Percentiles rank a stretch among this genome's conserved stretches.
These are phyloP conservation scores for Pestalotiopsis sp. DNA, from an alignment of 2,329 filamentous ascomycete genomes.

Conservation along the genomic window DNA sequence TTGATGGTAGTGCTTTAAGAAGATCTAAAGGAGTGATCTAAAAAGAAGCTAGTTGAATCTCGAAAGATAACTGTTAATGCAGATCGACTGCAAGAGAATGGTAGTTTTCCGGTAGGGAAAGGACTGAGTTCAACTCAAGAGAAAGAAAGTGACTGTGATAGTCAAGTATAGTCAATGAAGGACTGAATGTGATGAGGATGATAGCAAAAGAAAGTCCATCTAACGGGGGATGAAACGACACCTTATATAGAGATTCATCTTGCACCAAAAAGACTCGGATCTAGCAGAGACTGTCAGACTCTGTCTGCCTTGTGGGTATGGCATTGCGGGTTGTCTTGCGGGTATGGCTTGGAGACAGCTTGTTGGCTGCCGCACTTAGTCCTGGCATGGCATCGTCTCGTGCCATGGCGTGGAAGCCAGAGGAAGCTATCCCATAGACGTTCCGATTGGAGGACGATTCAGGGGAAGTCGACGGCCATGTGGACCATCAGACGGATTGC, in stretches of 20 bases:
- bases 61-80: not conserved
- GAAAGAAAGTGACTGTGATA: conserved; percentile 4
- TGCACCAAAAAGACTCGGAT: not conserved
- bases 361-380: not conserved
- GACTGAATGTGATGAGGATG: not conserved
- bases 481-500: not conserved
- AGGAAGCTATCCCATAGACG: not conserved
- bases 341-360: not conserved
- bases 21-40: not conserved
- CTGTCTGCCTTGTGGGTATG: not conserved
- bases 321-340: not conserved
- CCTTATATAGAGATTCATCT: not conserved
- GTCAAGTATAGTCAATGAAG: not conserved
- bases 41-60: not conserved
- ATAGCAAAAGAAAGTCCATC: not conserved
- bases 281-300: not conserved
- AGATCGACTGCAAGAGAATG: conserved; percentile 1
- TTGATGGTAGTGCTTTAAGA: conserved; percentile 6
- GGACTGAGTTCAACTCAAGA: not conserved
- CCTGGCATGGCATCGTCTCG: not conserved
- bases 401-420: not conserved
- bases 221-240: not conserved
- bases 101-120: not conserved
- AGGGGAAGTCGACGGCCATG: conserved; percentile 1
- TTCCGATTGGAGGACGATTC: conserved; percentile 8